Evolutionary conservation across 352 stramenopile genomes (phyloP).

Genomic region (Globisporangium cylindrosporum): DNA sequence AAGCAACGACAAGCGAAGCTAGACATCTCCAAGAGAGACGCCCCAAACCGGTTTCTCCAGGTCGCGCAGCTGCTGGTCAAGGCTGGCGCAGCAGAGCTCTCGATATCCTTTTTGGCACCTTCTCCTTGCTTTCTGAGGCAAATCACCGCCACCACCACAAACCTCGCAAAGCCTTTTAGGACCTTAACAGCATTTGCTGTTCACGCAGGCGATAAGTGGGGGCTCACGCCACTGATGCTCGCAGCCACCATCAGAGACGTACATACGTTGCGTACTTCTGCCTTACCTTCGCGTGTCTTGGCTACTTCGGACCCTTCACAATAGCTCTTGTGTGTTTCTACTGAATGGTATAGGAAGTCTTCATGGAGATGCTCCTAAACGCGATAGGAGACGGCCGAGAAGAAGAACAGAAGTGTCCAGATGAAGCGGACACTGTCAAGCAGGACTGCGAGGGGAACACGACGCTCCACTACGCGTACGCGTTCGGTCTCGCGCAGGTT

Average conservation of each 20-base stretch:
- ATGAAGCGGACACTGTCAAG: constrained; percentile 18
- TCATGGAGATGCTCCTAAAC: constrained; percentile 44
- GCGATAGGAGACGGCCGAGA: constrained; percentile 5
- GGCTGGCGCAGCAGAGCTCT: constrained; percentile 21
- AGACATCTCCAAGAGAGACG: constrained; percentile 1
- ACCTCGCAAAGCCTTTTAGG: neutral
- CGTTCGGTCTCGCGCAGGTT: constrained; percentile 43
- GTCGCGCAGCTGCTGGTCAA: constrained; percentile 31
- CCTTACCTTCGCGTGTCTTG: neutral
- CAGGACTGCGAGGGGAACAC: constrained; percentile 47
- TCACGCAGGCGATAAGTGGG: constrained; percentile 44
- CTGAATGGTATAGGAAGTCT: constrained; percentile 15
- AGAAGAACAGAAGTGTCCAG: constrained; percentile 13
- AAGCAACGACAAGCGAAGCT: constrained; percentile 5
- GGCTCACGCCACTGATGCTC: constrained; percentile 62
- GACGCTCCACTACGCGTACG: constrained; percentile 69
- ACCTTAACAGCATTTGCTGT: constrained; percentile 14
- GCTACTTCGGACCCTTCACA: neutral
- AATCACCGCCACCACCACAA: no score
- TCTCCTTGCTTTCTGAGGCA: neutral
- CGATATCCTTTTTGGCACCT: constrained; percentile 20
- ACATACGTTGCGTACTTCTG: constrained; percentile 2
- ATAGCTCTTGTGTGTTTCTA: neutral
- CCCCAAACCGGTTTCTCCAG: constrained; percentile 33
- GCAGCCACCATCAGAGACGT: constrained; percentile 33